A percentile compares a stretch with the other conserved stretches of the same genome.
Evolutionary conservation across 2,329 filamentous ascomycete genomes (phyloP).

Genomic region (Coniosporium tulheliwenetii): DNA sequence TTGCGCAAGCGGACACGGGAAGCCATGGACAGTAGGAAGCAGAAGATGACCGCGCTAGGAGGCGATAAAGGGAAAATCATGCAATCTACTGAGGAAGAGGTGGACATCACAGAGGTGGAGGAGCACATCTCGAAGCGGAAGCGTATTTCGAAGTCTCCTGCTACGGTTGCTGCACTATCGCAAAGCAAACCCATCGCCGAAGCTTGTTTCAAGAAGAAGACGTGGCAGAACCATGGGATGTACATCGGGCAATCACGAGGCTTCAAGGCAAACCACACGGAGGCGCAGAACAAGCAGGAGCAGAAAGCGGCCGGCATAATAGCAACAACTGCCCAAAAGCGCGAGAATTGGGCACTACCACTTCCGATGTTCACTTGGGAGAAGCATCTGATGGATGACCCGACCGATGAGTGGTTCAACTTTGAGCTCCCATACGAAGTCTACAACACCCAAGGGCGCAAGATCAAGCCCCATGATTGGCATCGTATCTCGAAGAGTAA

Average conservation of each 20-base stretch:
- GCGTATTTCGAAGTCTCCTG: constrained; percentile 4
- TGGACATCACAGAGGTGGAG: constrained; percentile 5
- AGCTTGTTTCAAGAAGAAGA: constrained; percentile 39
- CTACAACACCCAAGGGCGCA: constrained; percentile 71
- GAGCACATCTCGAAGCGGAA: constrained; percentile 4
- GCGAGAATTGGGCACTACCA: constrained; percentile 46
- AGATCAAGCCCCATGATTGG: constrained; percentile 89
- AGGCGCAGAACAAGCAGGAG: constrained; percentile 28
- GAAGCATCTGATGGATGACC: constrained; percentile 48
- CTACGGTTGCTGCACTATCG: constrained; percentile 1
- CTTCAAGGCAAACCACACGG: constrained; percentile 30
- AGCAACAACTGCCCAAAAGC: too few relatives aligned
- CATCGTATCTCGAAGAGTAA: constrained; percentile 80
- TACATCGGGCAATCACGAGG: constrained; percentile 63
- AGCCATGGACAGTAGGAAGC: constrained; percentile 20
- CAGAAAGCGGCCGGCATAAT: constrained; percentile 7
- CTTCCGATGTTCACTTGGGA: constrained; percentile 66
- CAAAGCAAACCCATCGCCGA: constrained; percentile 6
- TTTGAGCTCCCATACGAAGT: constrained; percentile 85
- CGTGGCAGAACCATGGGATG: constrained; percentile 67
- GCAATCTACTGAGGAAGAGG: constrained; percentile 11
- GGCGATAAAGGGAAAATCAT: constrained; percentile 7
- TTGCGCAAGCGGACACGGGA: constrained; percentile 20
- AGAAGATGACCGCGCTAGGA: constrained; percentile 9
- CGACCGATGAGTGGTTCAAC: constrained; percentile 24